A percentile compares a stretch with the other conserved stretches of the same genome.
These are phyloP conservation scores for Globisporangium solare DNA, from an alignment of 352 stramenopile species.

Conservation along the genomic window DNA sequence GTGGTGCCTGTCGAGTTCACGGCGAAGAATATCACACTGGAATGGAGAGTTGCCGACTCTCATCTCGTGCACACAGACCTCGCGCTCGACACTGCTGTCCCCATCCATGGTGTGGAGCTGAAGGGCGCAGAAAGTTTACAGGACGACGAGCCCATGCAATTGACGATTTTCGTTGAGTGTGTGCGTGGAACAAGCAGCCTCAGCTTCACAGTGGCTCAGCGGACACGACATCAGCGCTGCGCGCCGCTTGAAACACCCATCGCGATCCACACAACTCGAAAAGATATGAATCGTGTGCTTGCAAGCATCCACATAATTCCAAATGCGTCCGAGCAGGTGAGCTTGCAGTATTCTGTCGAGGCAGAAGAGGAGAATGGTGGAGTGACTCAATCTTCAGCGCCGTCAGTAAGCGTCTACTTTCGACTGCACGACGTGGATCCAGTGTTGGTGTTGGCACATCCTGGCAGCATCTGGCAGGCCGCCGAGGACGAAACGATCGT, in stretches of 20 bases:
- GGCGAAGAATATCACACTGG: not conserved
- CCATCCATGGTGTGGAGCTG: constrained; percentile 5
- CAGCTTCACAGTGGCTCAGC: not conserved
- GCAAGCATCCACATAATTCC: constrained; percentile 2
- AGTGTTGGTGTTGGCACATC: not conserved
- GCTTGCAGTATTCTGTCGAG: constrained; percentile 7
- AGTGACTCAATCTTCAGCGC: not conserved
- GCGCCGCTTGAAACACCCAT: constrained; percentile 4
- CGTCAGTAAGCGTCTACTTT: constrained; percentile 8
- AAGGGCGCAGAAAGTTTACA: not conserved
- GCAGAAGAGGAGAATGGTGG: not conserved
- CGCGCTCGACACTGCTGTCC: not conserved
- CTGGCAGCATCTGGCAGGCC: not conserved
- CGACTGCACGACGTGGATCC: not conserved
- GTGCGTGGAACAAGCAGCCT: not conserved
- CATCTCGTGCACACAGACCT: constrained; percentile 9
- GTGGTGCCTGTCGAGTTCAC: constrained; percentile 1
- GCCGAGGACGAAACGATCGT: constrained; percentile 3
- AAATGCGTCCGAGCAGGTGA: constrained; percentile 5
- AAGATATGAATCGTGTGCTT: constrained; percentile 11
- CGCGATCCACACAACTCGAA: constrained; percentile 1
- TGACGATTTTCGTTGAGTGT: constrained; percentile 12
- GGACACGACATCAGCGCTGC: constrained; percentile 1
- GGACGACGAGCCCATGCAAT: not conserved
- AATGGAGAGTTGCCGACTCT: constrained; percentile 8